These are phyloP conservation scores for Hericium rajendrae DNA, from an alignment of 768 basidiomycete genomes.

Conservation along the genomic window DNA sequence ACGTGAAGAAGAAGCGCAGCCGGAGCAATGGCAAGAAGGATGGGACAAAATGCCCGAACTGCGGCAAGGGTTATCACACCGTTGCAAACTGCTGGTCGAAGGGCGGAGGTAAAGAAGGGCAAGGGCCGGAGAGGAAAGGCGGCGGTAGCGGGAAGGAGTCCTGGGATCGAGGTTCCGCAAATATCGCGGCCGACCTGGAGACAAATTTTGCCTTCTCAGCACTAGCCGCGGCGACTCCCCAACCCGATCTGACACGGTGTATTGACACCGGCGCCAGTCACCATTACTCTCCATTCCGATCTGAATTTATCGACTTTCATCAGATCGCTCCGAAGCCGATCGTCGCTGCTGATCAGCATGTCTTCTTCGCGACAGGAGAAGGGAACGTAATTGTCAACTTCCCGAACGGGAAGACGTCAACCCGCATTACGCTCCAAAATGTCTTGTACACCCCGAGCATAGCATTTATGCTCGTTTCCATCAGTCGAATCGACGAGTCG, in stretches of 20 bases:
- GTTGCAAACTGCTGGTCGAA: conserved; percentile 22
- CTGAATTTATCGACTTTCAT: neutral
- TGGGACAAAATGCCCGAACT: conserved; percentile 19
- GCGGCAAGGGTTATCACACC: conserved; percentile 20
- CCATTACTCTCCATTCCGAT: neutral
- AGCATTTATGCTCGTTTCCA: neutral
- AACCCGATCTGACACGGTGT: neutral
- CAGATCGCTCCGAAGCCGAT: neutral
- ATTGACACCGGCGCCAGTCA: neutral
- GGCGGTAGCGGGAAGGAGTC: neutral
- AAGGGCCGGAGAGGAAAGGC: conserved; percentile 21
- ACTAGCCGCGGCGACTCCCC: neutral
- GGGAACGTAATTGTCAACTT: neutral
- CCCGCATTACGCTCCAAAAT: neutral
- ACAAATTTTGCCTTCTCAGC: neutral
- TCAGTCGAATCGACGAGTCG: neutral
- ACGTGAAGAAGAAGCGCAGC: neutral
- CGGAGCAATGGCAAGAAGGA: neutral
- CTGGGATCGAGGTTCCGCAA: neutral
- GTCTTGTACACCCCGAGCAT: neutral
- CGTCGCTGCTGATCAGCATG: neutral
- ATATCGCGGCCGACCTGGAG: neutral
- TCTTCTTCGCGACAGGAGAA: neutral
- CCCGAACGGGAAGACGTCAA: neutral
- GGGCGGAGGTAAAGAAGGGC: conserved; percentile 30